A percentile compares a stretch with the other conserved stretches of the same genome.
These are phyloP conservation scores for Parmales sp. DNA, from an alignment of 108 stramenopile genomes.

Conservation along the genomic window DNA sequence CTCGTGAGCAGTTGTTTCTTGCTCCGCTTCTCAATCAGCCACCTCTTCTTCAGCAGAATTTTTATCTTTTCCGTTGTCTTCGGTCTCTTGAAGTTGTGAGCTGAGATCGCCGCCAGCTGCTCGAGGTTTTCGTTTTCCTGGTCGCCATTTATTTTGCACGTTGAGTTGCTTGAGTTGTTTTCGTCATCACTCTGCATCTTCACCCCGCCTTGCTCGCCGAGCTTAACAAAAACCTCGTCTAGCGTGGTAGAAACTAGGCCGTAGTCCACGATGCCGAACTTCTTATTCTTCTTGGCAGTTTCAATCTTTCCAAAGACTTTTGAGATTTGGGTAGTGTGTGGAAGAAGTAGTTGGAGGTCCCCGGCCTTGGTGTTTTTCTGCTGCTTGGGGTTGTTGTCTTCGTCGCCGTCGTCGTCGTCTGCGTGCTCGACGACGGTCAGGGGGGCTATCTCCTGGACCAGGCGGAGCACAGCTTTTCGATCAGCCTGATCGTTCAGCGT, in stretches of 20 bases:
- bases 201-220: constrained; percentile 15
- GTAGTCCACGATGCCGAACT: constrained; percentile 35
- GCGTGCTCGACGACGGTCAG: not conserved
- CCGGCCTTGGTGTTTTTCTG: constrained; percentile 19
- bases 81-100: not conserved
- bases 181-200: not conserved
- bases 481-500: not conserved
- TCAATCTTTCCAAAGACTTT: constrained; percentile 23
- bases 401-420: not conserved
- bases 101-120: not conserved
- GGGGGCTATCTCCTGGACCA: not conserved
- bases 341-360: constrained; percentile 29
- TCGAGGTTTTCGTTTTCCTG: not conserved
- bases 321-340: constrained; percentile 21
- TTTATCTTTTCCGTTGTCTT: not conserved
- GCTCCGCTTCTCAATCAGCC: too few relatives aligned
- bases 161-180: not conserved
- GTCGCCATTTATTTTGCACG: too few relatives aligned
- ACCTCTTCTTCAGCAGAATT: too few relatives aligned
- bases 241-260: constrained; percentile 47
- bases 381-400: constrained; percentile 8
- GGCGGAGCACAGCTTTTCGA: not conserved
- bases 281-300: not conserved
- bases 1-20: too few relatives aligned
- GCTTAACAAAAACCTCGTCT: constrained; percentile 45